A percentile compares a stretch with the other conserved stretches of the same genome.
phyloP scores from a whole-genome alignment of 768 basidiomycete genomes.

The Rubroboletus satanas region DNA sequence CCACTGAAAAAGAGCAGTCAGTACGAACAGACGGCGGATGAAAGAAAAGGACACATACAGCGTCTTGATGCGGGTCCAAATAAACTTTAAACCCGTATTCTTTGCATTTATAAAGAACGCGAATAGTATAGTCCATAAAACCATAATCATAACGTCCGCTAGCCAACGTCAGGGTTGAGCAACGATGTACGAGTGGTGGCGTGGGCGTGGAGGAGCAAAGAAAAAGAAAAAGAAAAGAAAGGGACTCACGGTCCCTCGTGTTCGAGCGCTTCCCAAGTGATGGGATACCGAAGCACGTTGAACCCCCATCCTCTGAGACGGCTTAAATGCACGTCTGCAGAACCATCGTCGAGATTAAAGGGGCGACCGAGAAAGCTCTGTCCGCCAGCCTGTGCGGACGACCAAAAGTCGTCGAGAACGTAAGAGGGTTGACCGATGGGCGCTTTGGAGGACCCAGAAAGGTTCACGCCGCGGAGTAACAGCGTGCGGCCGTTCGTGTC shows the following conservation, averaged over 20 bases:
- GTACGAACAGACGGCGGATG: not conserved
- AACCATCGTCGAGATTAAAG: slow-evolving; percentile 78
- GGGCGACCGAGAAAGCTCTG: slow-evolving; percentile 74
- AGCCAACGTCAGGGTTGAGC: not conserved
- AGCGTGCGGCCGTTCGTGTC: slow-evolving; percentile 72
- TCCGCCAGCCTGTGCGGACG: slow-evolving; percentile 63
- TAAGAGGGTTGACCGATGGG: slow-evolving; percentile 70
- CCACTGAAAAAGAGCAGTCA: slow-evolving; percentile 51
- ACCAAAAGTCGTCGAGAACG: slow-evolving; percentile 76
- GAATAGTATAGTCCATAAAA: slow-evolving; percentile 89
- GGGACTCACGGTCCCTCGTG: slow-evolving; percentile 88
- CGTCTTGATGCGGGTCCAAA: slow-evolving; percentile 96
- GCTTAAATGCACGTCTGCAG: slow-evolving; percentile 79
- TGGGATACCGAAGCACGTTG: slow-evolving; percentile 73
- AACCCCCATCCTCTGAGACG: slow-evolving; percentile 94
- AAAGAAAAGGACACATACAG: slow-evolving; percentile 48
- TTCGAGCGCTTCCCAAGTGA: slow-evolving; percentile 96
- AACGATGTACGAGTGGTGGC: not conserved
- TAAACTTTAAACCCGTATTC: slow-evolving; percentile 88
- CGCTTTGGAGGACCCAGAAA: slow-evolving; percentile 85
- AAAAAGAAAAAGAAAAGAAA: not conserved
- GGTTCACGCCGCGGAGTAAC: slow-evolving; percentile 90
- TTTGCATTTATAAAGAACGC: slow-evolving; percentile 86
- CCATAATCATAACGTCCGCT: slow-evolving; percentile 89
- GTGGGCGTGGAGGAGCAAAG: too few species aligned